Base-by-base conservation (phyloP, 2,329 filamentous ascomycete species). In the Hymenoscyphus scutula region DNA sequence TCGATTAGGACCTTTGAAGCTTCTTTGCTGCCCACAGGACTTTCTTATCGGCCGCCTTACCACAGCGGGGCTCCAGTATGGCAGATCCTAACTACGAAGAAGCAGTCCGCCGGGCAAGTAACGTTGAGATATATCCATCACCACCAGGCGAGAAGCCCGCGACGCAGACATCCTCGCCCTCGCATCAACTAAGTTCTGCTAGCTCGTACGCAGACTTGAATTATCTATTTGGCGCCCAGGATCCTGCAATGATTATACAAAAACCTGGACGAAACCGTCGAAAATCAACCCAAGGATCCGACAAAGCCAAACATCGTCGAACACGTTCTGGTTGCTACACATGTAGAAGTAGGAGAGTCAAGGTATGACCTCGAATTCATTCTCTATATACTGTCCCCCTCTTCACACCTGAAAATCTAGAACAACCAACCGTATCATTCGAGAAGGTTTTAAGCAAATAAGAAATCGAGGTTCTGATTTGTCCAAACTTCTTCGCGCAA, bases 291-390 rank as follows among this genome's bases (percentile, higher is more conserved):
- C 67, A 70, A 53, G 63, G 64, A 56, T 61, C 65, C 53, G 71
- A 73, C n/a, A 67, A 71, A 72, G 89, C 96, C 69, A 98, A 98
- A 77, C 94, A 98, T 75, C 89, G 93, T 65, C 87, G 95, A 69
- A 98, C 95, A 53, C 84, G 95, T 70, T 97, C 92, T 67, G 95
- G 95, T 30, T 99, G 95, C 78, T 97, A 85, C 74, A 98, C 93
- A 55, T 99, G 95, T 76, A 85, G 95, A 63, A 89, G 88, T 71
- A 85, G 95, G 68, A 86, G 95, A 75, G 93, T 98, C 58, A 98
- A 89, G 82, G 86, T 87, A 79, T 25, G 45, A 25, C n/a, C 23
- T 45, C 41, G n/a, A 17, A 8, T 23, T 19, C n/a, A 29, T 45
- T 19, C 17, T 45, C 15, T 8, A 5, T 19, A 45, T 19, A 19